Percentiles rank a stretch among this genome's conserved stretches.
Evolutionary conservation across 2,329 filamentous ascomycete genomes (phyloP).

Genomic region (Parastagonospora nodorum): DNA sequence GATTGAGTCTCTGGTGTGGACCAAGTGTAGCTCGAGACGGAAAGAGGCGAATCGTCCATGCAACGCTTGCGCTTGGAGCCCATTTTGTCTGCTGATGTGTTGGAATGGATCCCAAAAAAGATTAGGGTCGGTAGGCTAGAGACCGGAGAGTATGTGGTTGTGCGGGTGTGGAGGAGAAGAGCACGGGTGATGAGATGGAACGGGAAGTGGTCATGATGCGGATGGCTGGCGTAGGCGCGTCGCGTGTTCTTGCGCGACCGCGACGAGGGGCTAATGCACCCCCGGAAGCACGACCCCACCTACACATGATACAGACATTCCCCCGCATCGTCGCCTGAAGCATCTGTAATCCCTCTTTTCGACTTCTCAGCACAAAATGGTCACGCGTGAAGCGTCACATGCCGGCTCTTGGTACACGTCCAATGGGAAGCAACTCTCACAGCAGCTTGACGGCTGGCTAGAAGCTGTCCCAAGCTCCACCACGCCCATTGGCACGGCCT

Average conservation of each 20-base stretch:
- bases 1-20: constrained; percentile 39
- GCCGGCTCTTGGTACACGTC: constrained; percentile 87
- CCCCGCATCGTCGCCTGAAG: neutral
- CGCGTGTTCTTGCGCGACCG: constrained; percentile 23
- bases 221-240: constrained; percentile 32
- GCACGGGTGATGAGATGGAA: constrained; percentile 6
- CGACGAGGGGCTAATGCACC: constrained; percentile 18
- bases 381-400: constrained; percentile 67
- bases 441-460: constrained; percentile 78
- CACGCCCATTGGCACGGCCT: constrained; percentile 60
- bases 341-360: neutral
- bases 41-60: constrained; percentile 51
- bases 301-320: neutral
- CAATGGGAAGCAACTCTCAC: constrained; percentile 62
- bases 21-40: constrained; percentile 46
- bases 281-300: neutral
- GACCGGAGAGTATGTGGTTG: neutral
- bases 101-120: neutral
- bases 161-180: neutral
- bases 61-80: constrained; percentile 65
- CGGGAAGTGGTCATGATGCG: constrained; percentile 22
- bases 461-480: constrained; percentile 69
- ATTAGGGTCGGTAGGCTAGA: neutral
- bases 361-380: constrained; percentile 27
- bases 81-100: constrained; percentile 46